Conservation (phyloP, 2,329 filamentous ascomycete species). For the Bipolaris sorokiniana region DNA sequence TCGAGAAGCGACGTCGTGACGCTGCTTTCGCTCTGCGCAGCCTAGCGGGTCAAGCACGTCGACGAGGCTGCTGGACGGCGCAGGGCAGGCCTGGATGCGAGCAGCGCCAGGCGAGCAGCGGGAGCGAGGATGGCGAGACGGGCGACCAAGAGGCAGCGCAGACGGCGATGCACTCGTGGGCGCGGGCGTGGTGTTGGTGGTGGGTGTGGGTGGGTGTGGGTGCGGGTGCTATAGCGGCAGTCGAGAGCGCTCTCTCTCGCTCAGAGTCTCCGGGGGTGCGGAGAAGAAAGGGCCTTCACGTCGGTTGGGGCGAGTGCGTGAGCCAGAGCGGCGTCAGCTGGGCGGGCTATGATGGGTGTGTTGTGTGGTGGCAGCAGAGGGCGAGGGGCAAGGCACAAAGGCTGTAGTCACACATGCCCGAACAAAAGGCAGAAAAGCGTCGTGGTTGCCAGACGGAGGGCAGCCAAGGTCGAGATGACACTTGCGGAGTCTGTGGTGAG, state of each 20-base stretch:
- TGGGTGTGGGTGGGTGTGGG: slow-evolving; percentile 24
- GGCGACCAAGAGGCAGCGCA: not conserved
- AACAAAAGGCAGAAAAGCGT: slow-evolving; percentile 9
- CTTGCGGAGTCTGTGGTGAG: slow-evolving; percentile 27
- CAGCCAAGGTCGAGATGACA: slow-evolving; percentile 28
- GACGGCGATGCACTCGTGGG: slow-evolving; percentile 17
- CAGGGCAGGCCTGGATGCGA: slow-evolving; percentile 14
- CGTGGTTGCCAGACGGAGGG: slow-evolving; percentile 17
- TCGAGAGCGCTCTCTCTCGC: slow-evolving; percentile 1
- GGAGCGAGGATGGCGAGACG: not conserved
- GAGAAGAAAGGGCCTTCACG: slow-evolving; percentile 32
- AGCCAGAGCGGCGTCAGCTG: slow-evolving; percentile 18
- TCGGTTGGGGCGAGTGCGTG: slow-evolving; percentile 20
- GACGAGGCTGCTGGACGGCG: slow-evolving; percentile 21
- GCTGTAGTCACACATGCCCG: slow-evolving; percentile 25
- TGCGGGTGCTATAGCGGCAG: slow-evolving; percentile 35
- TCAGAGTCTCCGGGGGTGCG: slow-evolving; percentile 19
- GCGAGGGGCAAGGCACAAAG: slow-evolving; percentile 30
- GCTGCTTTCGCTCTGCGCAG: slow-evolving; percentile 30
- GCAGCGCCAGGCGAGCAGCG: not conserved
- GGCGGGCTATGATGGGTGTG: slow-evolving; percentile 1
- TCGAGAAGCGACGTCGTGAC: slow-evolving; percentile 36
- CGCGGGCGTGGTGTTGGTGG: slow-evolving; percentile 16
- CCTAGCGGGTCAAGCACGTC: slow-evolving; percentile 24
- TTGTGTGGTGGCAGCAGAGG: slow-evolving; percentile 10